phyloP scores from a whole-genome alignment of 768 basidiomycete genomes.

The Panaeolus cyanescens region DNA sequence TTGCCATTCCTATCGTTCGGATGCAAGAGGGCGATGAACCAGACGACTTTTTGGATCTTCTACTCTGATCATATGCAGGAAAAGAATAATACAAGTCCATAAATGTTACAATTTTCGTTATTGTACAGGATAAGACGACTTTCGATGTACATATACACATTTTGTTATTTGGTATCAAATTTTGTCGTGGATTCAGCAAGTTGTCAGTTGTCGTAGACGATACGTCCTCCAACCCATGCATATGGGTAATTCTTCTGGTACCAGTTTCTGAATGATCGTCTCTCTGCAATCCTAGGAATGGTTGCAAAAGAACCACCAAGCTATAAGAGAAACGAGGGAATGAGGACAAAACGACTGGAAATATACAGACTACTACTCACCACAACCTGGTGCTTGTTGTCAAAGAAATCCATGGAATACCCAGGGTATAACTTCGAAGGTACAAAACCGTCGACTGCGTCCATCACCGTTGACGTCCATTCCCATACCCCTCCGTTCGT shows the following conservation, averaged over 20 bases:
- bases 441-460: conserved; percentile 71
- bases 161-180: not conserved
- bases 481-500: conserved; percentile 98
- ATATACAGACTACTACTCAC: conserved; percentile 47
- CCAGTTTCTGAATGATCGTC: conserved; percentile 84
- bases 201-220: conserved; percentile 44
- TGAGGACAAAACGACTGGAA: not conserved
- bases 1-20: conserved; percentile 48
- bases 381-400: conserved; percentile 82
- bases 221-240: conserved; percentile 78
- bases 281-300: conserved; percentile 76
- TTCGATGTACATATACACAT: not conserved
- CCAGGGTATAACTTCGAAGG: conserved; percentile 86
- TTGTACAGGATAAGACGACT: not conserved
- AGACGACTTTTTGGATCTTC: conserved; percentile 39
- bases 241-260: conserved; percentile 92
- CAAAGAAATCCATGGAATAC: conserved; percentile 92
- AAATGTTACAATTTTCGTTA: not conserved
- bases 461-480: conserved; percentile 88
- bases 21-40: conserved; percentile 57
- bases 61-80: not conserved
- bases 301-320: conserved; percentile 91
- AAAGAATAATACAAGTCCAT: not conserved
- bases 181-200: not conserved
- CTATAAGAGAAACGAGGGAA: conserved; percentile 44